Conservation (phyloP, 108 stramenopile species). For the Bacterosira constricta region DNA sequence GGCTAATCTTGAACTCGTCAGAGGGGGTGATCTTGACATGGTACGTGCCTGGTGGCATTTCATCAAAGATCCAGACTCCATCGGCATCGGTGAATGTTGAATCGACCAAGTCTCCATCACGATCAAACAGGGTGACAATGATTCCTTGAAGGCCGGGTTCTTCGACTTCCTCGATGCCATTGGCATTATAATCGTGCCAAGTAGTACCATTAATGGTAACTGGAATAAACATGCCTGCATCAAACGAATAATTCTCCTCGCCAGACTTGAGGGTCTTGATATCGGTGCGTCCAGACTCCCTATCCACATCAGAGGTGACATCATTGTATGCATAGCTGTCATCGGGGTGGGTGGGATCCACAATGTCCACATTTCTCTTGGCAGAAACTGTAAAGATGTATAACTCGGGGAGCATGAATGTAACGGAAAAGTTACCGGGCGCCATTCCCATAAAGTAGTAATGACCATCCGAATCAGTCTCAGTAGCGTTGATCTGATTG, state of each 20-base stretch:
- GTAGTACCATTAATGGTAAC: conserved; percentile 41
- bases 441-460: conserved; percentile 27
- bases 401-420: conserved; percentile 36
- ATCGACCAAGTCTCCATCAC: conserved; percentile 33
- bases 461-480: conserved; percentile 34
- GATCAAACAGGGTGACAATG: conserved; percentile 30
- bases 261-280: conserved; percentile 14
- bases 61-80: conserved; percentile 30
- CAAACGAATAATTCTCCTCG: conserved; percentile 31
- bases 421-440: conserved; percentile 44
- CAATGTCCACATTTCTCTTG: conserved; percentile 25
- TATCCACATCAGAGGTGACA: conserved; percentile 48
- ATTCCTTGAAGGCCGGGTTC: conserved; percentile 38
- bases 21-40: conserved; percentile 13
- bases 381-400: conserved; percentile 38
- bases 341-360: conserved; percentile 14
- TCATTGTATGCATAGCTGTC: conserved; percentile 37
- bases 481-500: conserved; percentile 1
- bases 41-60: conserved; percentile 47
- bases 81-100: conserved; percentile 7
- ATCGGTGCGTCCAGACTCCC: conserved; percentile 25
- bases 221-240: conserved; percentile 50
- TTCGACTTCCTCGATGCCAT: conserved; percentile 30
- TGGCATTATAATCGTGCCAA: conserved; percentile 50
- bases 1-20: neutral